Evolutionary conservation across 2,329 filamentous ascomycete genomes (phyloP), one percentile per base, ranked within the genome.

Genomic region (Exophiala phaeomuriformis): DNA sequence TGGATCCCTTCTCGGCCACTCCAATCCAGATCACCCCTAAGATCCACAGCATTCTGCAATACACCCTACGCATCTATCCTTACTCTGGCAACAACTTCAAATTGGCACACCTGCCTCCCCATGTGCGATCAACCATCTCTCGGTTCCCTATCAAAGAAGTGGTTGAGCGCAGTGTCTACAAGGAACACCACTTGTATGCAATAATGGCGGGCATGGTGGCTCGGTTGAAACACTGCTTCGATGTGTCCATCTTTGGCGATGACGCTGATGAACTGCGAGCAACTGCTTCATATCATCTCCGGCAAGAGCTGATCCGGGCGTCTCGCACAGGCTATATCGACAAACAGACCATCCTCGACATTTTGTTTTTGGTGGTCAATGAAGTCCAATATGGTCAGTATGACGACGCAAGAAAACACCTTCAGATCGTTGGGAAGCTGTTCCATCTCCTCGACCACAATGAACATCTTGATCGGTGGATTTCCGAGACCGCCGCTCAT

Each of bases 51-150:
- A 53, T 60, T 6, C 48, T 60, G 30, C 55, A 60, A 37, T 47
- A 56, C 35, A 43, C 46, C 19, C 41, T 60, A 9, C 52, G 47
- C 29, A 54, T 60, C 9, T 60, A 60, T 30, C 19, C 55, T 8
- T 60, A 56, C 35, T 49, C 58, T 1, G 58, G 58, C 37, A 60
- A 60, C 48, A 60, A 60, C 37, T 60, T 58, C 49, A 60, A 60
- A 30, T 41, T 60, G 33, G 58, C 58, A 1, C 51, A 54, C 44
- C 36, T 60, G 35, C 58, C 58, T 30, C 10, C 19, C 5, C 58
- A 60, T 54, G 50, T 60, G 42, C 43, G 53, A n/a, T 44, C 48
- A 2, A 52, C 55, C 27, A 58, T 60, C 28, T 44, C 45, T n/a
- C 58, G 56, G 40, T 60, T 60, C 41, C 58, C 58, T 3, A 60